phyloP scores from a whole-genome alignment of 2,329 filamentous ascomycete genomes.

The Fusarium pseudoanthophilum region DNA sequence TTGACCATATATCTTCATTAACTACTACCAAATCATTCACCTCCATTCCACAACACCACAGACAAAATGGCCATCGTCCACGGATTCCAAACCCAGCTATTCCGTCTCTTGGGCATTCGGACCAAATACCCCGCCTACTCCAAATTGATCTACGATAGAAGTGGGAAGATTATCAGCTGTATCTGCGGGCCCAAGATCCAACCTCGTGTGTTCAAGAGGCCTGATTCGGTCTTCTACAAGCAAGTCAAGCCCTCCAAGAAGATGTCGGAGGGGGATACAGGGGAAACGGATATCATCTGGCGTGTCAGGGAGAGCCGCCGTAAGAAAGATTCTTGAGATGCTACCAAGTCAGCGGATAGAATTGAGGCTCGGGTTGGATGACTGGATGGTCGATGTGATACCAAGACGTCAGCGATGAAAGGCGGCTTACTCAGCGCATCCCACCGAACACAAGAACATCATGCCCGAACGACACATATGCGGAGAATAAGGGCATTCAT shows the following conservation, averaged over 20 bases:
- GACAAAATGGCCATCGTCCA: background rate
- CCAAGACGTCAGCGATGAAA: background rate
- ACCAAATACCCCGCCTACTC: background rate
- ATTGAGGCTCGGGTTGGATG: too few species aligned
- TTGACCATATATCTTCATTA: background rate
- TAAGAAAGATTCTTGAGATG: background rate
- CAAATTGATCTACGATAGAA: background rate
- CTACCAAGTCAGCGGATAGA: too few species aligned
- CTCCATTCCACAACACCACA: background rate
- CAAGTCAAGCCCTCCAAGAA: background rate
- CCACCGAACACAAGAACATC: background rate
- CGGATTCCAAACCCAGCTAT: background rate
- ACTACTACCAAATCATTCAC: too few species aligned
- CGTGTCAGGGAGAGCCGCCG: background rate
- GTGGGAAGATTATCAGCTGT: background rate
- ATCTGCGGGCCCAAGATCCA: background rate
- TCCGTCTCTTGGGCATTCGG: background rate
- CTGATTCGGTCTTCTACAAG: background rate
- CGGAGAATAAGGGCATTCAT: background rate
- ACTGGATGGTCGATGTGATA: background rate
- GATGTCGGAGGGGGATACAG: too few species aligned
- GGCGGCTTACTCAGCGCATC: background rate
- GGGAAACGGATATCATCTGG: background rate
- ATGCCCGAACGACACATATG: too few species aligned
- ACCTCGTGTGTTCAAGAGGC: background rate